phyloP scores from a whole-genome alignment of 2,329 filamentous ascomycete genomes.

The Aureobasidium uvarum region DNA sequence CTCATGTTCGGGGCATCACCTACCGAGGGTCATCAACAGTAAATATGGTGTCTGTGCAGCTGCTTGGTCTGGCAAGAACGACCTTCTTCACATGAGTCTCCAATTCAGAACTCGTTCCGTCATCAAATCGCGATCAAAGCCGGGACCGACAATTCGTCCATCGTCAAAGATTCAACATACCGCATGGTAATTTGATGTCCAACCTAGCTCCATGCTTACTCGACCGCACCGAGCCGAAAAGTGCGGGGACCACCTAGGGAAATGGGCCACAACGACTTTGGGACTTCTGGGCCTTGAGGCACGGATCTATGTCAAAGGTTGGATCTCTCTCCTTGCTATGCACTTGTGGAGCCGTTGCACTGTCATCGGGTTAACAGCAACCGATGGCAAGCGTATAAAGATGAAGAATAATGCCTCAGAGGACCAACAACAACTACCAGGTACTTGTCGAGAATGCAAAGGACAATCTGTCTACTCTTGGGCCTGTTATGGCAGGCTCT shows the following conservation, averaged over 20 bases:
- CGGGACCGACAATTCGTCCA: not conserved
- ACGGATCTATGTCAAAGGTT: not conserved
- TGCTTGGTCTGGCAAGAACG: not conserved
- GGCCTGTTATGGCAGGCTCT: not conserved
- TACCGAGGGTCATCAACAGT: not conserved
- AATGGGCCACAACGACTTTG: not conserved
- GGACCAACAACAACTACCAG: not conserved
- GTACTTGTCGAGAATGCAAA: not conserved
- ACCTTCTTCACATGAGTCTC: not conserved
- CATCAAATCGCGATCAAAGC: too few relatives aligned
- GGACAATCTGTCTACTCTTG: not conserved
- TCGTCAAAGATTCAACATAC: not conserved
- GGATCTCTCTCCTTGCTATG: too few relatives aligned
- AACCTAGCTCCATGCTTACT: not conserved
- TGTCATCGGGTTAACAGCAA: not conserved
- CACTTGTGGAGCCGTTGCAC: not conserved
- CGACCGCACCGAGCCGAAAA: not conserved
- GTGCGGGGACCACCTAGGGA: not conserved
- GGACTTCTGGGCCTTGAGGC: not conserved
- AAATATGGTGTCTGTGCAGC: too few relatives aligned
- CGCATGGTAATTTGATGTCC: not conserved
- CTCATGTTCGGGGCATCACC: not conserved
- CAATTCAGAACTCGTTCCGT: not conserved
- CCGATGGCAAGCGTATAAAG: not conserved
- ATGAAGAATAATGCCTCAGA: not conserved